Percentiles rank a stretch among this genome's conserved stretches.
Evolutionary conservation across 192 early-diverging fungal genomes (phyloP).

Genomic region (Phlyctochytrium arcticum): DNA sequence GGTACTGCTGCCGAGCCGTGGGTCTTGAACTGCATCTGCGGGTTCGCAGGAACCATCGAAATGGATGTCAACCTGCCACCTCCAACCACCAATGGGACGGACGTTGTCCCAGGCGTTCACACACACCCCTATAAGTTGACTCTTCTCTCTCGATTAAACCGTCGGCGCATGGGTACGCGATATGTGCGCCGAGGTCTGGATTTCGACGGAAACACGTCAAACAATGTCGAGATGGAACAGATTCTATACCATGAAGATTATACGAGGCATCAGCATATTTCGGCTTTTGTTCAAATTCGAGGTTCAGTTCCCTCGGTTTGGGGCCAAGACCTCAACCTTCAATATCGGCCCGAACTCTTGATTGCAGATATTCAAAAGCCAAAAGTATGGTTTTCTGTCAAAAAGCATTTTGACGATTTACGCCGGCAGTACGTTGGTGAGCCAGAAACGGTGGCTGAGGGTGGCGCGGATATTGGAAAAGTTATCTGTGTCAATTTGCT

Average conservation of each 20-base stretch:
- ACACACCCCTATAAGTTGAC: slow-evolving; percentile 36
- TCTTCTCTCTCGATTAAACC: slow-evolving; percentile 46
- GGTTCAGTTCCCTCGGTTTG: slow-evolving; percentile 51
- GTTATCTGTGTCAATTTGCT: slow-evolving; percentile 54
- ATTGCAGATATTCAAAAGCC: slow-evolving; percentile 37
- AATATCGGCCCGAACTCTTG: slow-evolving; percentile 42
- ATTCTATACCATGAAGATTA: slow-evolving; percentile 52
- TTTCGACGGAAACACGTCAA: slow-evolving; percentile 48
- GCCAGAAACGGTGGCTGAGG: slow-evolving; percentile 8
- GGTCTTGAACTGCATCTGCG: slow-evolving; percentile 42
- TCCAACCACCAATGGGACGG: not conserved
- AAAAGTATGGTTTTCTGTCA: slow-evolving; percentile 36
- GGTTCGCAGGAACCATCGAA: slow-evolving; percentile 48
- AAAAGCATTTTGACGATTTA: slow-evolving; percentile 44
- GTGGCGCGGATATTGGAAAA: slow-evolving; percentile 30
- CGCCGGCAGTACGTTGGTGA: slow-evolving; percentile 47
- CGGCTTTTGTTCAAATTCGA: slow-evolving; percentile 46
- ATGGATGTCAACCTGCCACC: slow-evolving; percentile 20
- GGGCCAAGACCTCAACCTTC: slow-evolving; percentile 47
- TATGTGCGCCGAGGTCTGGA: slow-evolving; percentile 53
- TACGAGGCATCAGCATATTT: slow-evolving; percentile 27
- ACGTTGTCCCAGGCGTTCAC: not conserved
- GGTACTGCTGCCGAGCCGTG: slow-evolving; percentile 33
- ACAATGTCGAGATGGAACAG: slow-evolving; percentile 60
- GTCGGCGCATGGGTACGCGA: slow-evolving; percentile 44